A percentile compares a stretch with the other conserved stretches of the same genome.
Evolutionary conservation across 768 basidiomycete species (phyloP).

Genomic region (Saitozyma podzolica): DNA sequence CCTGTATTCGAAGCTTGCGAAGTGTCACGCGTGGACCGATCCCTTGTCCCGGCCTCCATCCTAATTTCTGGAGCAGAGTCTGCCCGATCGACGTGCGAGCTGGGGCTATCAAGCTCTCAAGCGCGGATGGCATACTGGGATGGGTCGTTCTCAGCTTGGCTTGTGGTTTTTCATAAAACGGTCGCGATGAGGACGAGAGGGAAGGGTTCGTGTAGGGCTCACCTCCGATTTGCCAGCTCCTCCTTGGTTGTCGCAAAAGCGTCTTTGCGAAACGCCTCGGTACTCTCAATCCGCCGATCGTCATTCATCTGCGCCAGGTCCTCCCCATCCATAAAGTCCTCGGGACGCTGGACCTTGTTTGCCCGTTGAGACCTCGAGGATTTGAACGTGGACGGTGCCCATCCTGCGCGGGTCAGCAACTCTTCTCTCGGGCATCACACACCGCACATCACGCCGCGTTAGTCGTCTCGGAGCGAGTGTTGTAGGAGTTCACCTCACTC

Average conservation of each 20-base stretch:
- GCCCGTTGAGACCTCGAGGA: constrained; percentile 76
- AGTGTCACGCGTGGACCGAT: constrained; percentile 85
- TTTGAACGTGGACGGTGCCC: constrained; percentile 88
- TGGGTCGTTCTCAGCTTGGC: no score
- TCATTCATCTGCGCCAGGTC: constrained; percentile 82
- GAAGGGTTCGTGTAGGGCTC: constrained; percentile 38
- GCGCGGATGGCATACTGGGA: constrained; percentile 35
- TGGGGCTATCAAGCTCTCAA: constrained; percentile 65
- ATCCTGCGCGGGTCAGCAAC: constrained; percentile 62
- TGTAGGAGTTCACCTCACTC: constrained; percentile 7
- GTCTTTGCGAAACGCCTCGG: constrained; percentile 68
- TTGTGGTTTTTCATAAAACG: no score
- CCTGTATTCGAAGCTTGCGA: constrained; percentile 71
- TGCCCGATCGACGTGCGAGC: constrained; percentile 79
- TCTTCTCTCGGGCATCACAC: neutral
- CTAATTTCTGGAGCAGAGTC: constrained; percentile 88
- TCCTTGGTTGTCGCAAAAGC: constrained; percentile 60
- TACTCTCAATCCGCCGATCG: constrained; percentile 70
- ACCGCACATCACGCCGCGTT: neutral
- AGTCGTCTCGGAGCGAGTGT: neutral
- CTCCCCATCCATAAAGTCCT: constrained; percentile 99
- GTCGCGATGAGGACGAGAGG: neutral
- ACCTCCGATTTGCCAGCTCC: constrained; percentile 49
- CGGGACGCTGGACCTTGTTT: constrained; percentile 57
- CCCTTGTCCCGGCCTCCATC: constrained; percentile 90